These are phyloP conservation scores for Cutaneotrichosporon cutaneum DNA, from an alignment of 1,284 basidiomycete genomes.

Conservation along the genomic window DNA sequence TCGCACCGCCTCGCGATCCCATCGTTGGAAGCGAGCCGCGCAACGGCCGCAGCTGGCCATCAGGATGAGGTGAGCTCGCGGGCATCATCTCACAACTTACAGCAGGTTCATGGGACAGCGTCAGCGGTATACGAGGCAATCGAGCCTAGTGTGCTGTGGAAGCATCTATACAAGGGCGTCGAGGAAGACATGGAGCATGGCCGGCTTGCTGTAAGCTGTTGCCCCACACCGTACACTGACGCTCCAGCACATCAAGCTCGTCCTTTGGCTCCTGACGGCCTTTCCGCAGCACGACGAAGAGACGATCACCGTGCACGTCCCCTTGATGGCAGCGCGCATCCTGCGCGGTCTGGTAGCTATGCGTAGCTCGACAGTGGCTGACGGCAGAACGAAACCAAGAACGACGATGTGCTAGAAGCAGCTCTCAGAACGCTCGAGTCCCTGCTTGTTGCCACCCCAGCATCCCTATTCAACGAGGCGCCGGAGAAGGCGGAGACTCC, in stretches of 20 bases:
- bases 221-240: not conserved
- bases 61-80: slow-evolving; percentile 54
- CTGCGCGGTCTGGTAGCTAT: slow-evolving; percentile 14
- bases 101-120: slow-evolving; percentile 68
- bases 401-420: not conserved
- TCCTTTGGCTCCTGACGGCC: slow-evolving; percentile 52
- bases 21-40: slow-evolving; percentile 49
- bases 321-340: slow-evolving; percentile 28
- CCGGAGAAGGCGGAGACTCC: not conserved
- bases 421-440: slow-evolving; percentile 15
- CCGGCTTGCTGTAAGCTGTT: slow-evolving; percentile 1
- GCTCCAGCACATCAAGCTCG: slow-evolving; percentile 42
- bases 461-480: slow-evolving; percentile 12
- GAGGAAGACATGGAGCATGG: slow-evolving; percentile 53
- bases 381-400: slow-evolving; percentile 11
- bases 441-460: slow-evolving; percentile 15
- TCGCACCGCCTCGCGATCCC: slow-evolving; percentile 78
- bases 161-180: slow-evolving; percentile 60
- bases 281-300: slow-evolving; percentile 57
- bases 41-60: slow-evolving; percentile 11
- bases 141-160: slow-evolving; percentile 87
- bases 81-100: too few species aligned
- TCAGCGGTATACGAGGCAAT: slow-evolving; percentile 88
- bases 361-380: too few species aligned
- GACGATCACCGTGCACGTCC: slow-evolving; percentile 38